phyloP scores from a whole-genome alignment of 768 basidiomycete species.

The Tubosaeta brunneosetosa region DNA sequence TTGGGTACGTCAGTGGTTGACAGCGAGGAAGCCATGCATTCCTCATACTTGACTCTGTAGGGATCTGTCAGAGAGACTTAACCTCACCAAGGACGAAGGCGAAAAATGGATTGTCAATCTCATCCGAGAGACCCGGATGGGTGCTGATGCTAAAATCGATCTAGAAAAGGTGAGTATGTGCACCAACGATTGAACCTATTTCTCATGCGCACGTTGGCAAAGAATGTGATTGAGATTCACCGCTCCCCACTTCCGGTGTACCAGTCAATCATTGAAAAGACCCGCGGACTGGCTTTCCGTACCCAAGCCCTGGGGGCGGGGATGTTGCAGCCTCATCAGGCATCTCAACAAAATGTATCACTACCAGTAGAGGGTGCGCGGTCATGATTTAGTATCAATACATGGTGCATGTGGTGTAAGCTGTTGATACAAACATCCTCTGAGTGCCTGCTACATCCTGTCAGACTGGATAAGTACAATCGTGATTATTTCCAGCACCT shows the following conservation, averaged over 20 bases:
- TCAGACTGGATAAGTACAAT: neutral
- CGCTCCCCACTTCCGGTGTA: slow-evolving; percentile 86
- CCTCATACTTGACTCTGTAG: slow-evolving; percentile 35
- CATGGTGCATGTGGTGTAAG: slow-evolving; percentile 4
- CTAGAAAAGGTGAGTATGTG: slow-evolving; percentile 69
- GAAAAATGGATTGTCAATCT: slow-evolving; percentile 99
- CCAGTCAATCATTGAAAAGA: slow-evolving; percentile 93
- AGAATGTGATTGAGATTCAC: slow-evolving; percentile 97
- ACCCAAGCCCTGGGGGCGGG: slow-evolving; percentile 88
- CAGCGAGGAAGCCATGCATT: neutral
- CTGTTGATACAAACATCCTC: slow-evolving; percentile 2
- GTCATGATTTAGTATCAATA: slow-evolving; percentile 7
- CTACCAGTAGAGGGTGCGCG: slow-evolving; percentile 29
- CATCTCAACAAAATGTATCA: slow-evolving; percentile 27
- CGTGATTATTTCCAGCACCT: slow-evolving; percentile 37
- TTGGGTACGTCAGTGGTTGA: slow-evolving; percentile 48
- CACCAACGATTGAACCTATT: neutral
- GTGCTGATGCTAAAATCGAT: slow-evolving; percentile 96
- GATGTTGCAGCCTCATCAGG: slow-evolving; percentile 40
- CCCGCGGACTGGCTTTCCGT: slow-evolving; percentile 84
- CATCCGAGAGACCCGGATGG: slow-evolving; percentile 95
- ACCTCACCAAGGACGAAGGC: slow-evolving; percentile 90
- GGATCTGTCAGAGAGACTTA: slow-evolving; percentile 89
- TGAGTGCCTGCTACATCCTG: neutral
- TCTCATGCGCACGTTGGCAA: slow-evolving; percentile 15